Conservation (phyloP, 305 asterid species). For the Lippia alba region DNA sequence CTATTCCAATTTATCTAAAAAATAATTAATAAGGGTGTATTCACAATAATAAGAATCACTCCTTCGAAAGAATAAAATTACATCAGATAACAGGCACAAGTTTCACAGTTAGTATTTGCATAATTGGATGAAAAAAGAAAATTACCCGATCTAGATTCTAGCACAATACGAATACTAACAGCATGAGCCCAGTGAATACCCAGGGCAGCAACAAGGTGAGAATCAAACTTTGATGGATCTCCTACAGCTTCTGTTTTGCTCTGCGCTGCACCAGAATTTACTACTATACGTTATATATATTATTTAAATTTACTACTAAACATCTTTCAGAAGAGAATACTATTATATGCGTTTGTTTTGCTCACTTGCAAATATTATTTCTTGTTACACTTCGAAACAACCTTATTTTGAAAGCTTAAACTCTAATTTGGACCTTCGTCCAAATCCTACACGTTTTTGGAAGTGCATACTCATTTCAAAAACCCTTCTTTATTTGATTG, state of each 20-base stretch:
- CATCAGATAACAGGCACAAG: slow-evolving; percentile 24
- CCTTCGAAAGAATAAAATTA: slow-evolving; percentile 12
- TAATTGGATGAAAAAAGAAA: slow-evolving; percentile 18
- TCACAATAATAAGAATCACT: not conserved
- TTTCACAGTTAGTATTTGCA: slow-evolving; percentile 22
- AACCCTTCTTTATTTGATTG: not conserved
- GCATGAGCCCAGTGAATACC: slow-evolving; percentile 97
- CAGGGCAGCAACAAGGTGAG: slow-evolving; percentile 90
- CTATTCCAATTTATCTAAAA: not conserved
- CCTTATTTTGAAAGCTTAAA: slow-evolving; percentile 2
- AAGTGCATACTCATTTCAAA: slow-evolving; percentile 16
- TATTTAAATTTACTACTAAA: no score
- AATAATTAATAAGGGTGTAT: not conserved
- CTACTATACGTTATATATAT: slow-evolving; percentile 7
- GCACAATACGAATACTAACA: slow-evolving; percentile 76
- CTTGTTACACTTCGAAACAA: not conserved
- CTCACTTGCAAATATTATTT: slow-evolving; percentile 5
- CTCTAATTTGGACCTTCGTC: not conserved
- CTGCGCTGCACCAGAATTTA: slow-evolving; percentile 54
- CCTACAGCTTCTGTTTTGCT: slow-evolving; percentile 40
- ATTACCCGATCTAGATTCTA: slow-evolving; percentile 81
- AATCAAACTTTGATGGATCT: slow-evolving; percentile 49
- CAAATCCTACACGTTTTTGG: slow-evolving; percentile 19
- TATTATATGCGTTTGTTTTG: slow-evolving; percentile 11
- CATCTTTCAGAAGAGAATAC: no score